These are phyloP conservation scores for Volvox reticuliferus DNA, from an alignment of 139 green algal species.

Conservation along the genomic window DNA sequence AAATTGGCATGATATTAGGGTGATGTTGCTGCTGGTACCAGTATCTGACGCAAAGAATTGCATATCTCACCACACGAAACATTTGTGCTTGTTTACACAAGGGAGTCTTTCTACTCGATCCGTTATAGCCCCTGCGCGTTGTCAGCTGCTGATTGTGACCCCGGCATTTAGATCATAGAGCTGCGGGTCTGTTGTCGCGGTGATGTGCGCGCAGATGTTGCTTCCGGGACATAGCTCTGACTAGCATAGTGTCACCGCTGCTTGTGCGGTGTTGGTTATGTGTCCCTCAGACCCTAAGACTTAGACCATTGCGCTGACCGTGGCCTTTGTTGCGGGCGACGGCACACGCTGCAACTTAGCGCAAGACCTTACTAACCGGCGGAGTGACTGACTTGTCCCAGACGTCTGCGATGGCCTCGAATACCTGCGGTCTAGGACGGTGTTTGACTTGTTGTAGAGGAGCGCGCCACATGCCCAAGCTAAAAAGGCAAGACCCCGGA, in stretches of 20 bases:
- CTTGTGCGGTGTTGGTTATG: conserved; percentile 22
- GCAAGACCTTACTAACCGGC: neutral
- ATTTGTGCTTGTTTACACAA: neutral
- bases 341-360: neutral
- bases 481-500: neutral
- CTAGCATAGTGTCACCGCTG: conserved; percentile 20
- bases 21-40: conserved; percentile 12
- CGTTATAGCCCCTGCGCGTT: conserved; percentile 11
- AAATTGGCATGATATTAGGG: conserved; percentile 6
- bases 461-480: neutral
- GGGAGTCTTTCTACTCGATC: neutral
- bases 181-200: conserved; percentile 7
- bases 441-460: neutral
- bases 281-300: neutral
- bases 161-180: conserved; percentile 17
- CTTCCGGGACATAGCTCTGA: conserved; percentile 2
- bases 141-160: conserved; percentile 13
- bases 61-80: neutral
- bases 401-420: neutral
- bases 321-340: conserved; percentile 20
- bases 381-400: conserved; percentile 1
- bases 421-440: neutral
- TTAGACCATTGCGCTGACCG: conserved; percentile 11
- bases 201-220: neutral
- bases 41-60: conserved; percentile 11